These are phyloP conservation scores for Vitellaria paradoxa DNA, from an alignment of 179 eudicot genomes.

Conservation along the genomic window DNA sequence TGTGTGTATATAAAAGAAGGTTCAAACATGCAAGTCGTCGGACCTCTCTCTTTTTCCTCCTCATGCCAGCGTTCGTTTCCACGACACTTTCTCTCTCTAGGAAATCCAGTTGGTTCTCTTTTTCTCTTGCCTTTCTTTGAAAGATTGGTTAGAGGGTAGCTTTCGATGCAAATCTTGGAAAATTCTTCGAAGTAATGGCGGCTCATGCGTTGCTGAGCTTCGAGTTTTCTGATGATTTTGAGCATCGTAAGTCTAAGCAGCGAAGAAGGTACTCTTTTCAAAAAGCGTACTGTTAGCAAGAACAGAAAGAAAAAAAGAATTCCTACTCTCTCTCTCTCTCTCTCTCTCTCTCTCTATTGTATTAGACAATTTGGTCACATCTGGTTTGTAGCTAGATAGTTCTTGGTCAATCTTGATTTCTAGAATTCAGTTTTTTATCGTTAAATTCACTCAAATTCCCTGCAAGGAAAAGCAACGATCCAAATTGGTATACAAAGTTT, in stretches of 20 bases:
- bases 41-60: no score
- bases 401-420: neutral
- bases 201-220: neutral
- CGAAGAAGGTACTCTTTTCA: neutral
- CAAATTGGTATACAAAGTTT: no score
- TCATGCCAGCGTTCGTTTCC: slow-evolving; percentile 7
- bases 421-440: neutral
- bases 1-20: slow-evolving; percentile 2
- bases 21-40: neutral
- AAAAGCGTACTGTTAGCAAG: neutral
- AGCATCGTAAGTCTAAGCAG: neutral
- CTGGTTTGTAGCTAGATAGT: no score
- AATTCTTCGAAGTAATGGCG: slow-evolving; percentile 3
- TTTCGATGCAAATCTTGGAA: neutral
- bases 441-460: neutral
- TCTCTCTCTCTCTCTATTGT: neutral
- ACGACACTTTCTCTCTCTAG: no score
- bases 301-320: neutral
- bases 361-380: no score
- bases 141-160: no score
- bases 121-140: no score
- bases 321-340: no score
- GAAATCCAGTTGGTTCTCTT: no score
- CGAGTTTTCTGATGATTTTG: neutral
- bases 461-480: neutral